phyloP scores from a whole-genome alignment of 176 grass and related monocot genomes.

The Bolboschoenus planiculmis region DNA sequence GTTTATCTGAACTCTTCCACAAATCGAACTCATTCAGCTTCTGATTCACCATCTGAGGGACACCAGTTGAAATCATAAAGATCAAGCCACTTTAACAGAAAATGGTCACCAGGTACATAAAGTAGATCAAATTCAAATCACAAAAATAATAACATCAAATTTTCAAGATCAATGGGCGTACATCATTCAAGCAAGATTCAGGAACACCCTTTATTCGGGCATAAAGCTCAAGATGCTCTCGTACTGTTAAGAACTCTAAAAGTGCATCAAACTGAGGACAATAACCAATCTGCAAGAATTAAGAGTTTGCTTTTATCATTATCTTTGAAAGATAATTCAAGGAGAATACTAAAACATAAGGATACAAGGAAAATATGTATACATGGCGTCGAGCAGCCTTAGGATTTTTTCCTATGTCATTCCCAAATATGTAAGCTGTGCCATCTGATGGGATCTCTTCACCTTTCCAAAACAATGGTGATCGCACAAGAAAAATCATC shows the following conservation, averaged over 20 bases:
- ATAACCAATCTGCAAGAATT: constrained; percentile 40
- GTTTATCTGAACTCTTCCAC: constrained; percentile 41
- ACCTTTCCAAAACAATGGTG: constrained; percentile 12
- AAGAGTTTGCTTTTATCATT: constrained; percentile 5
- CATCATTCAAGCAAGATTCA: constrained; percentile 36
- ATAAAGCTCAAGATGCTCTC: constrained; percentile 50
- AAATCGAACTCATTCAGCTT: constrained; percentile 44
- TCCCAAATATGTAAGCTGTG: constrained; percentile 43
- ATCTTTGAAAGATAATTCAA: constrained; percentile 1
- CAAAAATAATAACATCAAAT: background rate
- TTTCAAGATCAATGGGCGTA: constrained; percentile 4
- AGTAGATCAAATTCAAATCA: background rate
- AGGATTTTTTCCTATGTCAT: constrained; percentile 42
- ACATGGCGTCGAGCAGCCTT: constrained; percentile 41
- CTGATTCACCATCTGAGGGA: constrained; percentile 33
- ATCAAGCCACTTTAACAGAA: background rate
- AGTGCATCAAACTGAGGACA: constrained; percentile 52
- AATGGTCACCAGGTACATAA: background rate
- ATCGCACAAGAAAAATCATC: background rate
- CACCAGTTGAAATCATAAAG: background rate
- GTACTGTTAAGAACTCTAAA: constrained; percentile 40
- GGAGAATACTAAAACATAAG: background rate
- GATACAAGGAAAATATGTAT: constrained; percentile 15
- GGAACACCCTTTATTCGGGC: constrained; percentile 45
- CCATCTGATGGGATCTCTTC: constrained; percentile 44